Evolutionary conservation across 148 eudicot genomes (phyloP), one percentile per base, ranked within the genome.

Genomic region (Cornus florida): DNA sequence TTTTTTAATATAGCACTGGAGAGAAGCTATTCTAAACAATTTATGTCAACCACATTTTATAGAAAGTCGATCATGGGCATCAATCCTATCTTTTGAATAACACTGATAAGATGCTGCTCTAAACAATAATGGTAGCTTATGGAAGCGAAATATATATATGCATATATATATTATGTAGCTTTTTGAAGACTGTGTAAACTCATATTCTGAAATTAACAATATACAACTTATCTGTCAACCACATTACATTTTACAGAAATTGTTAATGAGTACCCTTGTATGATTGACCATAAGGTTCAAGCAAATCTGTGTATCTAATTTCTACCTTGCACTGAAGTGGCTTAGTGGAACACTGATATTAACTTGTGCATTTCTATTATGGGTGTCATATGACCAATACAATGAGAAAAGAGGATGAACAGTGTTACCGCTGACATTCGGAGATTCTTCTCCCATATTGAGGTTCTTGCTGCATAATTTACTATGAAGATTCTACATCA

Each of bases 401-500:
- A 62, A 20, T 62, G 66, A n/a, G 66, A 62, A 62, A 20, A 62
- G 66, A 16, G 5, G 38, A 35, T 35, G 38, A 35, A 35, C 38
- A 35, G 38, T 35, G 28, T 28, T 28, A 28, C 28, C 28, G 38
- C 38, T 0, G 3, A 41, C 68, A 64, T 23, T 32, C 7, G 32
- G 14, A 3, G 10, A 35, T 11, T 11, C 9, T 28, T 68, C 5
- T 33, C 8, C 23, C 38, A 0, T 76, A 16, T 50, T 9, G 46
- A 35, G 67, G 66, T 70, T 14, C 67, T 43, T 43, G 16, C 41
- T 32, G 67, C 14, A 65, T 66, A 33, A 31, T 23, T 62, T 57
- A 24, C 17, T 39, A 14, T 24, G n/a, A 32, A 23, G 64, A 43
- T 43, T 80, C 82, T 87, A 95, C 95, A 95, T 91, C 16, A 79